Percentiles rank a stretch among this genome's conserved stretches.
These are phyloP conservation scores for Penicillium tannophilum DNA, from an alignment of 495 filamentous ascomycete genomes.

Conservation along the genomic window DNA sequence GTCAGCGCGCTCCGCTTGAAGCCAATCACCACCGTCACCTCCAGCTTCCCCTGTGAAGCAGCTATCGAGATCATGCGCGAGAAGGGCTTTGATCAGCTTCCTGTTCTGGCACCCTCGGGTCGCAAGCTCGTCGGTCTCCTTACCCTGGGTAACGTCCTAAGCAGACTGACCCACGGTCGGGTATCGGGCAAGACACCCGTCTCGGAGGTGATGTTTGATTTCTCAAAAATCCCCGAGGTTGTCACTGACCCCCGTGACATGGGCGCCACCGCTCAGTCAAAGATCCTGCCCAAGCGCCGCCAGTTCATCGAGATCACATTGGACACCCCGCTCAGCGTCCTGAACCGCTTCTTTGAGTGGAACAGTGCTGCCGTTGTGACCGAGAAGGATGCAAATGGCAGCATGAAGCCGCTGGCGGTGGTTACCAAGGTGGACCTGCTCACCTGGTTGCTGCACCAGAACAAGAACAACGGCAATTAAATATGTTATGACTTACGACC, in stretches of 20 bases:
- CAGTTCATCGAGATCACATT: slow-evolving; percentile 92
- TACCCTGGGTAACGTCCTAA: slow-evolving; percentile 92
- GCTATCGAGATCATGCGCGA: slow-evolving; percentile 98
- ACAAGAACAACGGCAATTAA: slow-evolving; percentile 25
- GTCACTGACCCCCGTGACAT: slow-evolving; percentile 79
- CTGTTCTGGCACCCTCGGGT: slow-evolving; percentile 71
- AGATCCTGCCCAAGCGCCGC: slow-evolving; percentile 45
- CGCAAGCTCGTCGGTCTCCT: slow-evolving; percentile 84
- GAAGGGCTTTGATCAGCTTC: slow-evolving; percentile 93
- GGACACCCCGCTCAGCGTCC: slow-evolving; percentile 78
- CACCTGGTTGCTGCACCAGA: slow-evolving; percentile 85
- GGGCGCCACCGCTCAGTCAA: slow-evolving; percentile 27
- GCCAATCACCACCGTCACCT: slow-evolving; percentile 81
- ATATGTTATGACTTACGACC: slow-evolving; percentile 1
- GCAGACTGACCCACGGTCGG: slow-evolving; percentile 79
- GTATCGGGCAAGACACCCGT: slow-evolving; percentile 72
- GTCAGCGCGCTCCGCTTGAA: slow-evolving; percentile 83
- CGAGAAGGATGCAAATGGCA: slow-evolving; percentile 60
- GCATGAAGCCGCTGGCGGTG: slow-evolving; percentile 80
- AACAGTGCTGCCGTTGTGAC: slow-evolving; percentile 95
- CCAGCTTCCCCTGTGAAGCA: slow-evolving; percentile 68
- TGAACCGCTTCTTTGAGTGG: slow-evolving; percentile 96
- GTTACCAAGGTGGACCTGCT: slow-evolving; percentile 96
- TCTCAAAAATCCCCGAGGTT: slow-evolving; percentile 79
- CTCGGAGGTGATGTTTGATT: slow-evolving; percentile 94